Conservation (phyloP, 495 filamentous ascomycete genomes). For the Chaetomium fimeti region DNA sequence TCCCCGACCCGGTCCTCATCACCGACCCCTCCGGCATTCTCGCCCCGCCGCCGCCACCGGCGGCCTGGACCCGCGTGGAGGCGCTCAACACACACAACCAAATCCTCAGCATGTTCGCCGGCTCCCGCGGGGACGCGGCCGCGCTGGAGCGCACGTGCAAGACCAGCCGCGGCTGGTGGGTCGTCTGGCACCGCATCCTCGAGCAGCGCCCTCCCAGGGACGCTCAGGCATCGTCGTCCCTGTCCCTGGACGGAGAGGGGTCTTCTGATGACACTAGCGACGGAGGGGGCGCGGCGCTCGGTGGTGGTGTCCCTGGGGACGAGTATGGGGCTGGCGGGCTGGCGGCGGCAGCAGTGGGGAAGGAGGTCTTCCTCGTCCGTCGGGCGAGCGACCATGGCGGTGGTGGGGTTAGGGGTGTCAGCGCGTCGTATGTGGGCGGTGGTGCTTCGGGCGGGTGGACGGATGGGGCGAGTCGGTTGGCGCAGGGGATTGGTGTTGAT, state of each 20-base stretch:
- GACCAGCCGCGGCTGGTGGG: conserved; percentile 92
- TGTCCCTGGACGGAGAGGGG: neutral
- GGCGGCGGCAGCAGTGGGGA: conserved; percentile 34
- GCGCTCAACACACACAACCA: conserved; percentile 88
- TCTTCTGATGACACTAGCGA: neutral
- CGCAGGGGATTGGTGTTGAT: conserved; percentile 87
- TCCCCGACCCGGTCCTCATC: conserved; percentile 59
- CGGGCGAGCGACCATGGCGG: conserved; percentile 65
- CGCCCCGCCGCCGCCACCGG: neutral
- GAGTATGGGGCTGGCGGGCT: neutral
- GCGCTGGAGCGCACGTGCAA: conserved; percentile 88
- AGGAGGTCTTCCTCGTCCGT: conserved; percentile 77
- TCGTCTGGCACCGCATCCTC: conserved; percentile 77
- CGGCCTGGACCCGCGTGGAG: conserved; percentile 73
- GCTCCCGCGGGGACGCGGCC: conserved; percentile 55
- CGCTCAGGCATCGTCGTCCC: neutral
- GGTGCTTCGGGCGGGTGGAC: conserved; percentile 48
- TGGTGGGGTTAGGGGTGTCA: conserved; percentile 30
- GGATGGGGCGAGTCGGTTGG: conserved; percentile 63
- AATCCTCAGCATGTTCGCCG: conserved; percentile 70
- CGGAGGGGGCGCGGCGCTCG: neutral
- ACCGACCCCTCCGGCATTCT: neutral
- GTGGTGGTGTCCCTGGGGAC: neutral
- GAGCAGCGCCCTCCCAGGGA: neutral
- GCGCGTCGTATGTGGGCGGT: conserved; percentile 44